Evolutionary conservation across 129 eudicot species (phyloP), one percentile per base, ranked within the genome.

Genomic region (Ambrosia trifida): DNA sequence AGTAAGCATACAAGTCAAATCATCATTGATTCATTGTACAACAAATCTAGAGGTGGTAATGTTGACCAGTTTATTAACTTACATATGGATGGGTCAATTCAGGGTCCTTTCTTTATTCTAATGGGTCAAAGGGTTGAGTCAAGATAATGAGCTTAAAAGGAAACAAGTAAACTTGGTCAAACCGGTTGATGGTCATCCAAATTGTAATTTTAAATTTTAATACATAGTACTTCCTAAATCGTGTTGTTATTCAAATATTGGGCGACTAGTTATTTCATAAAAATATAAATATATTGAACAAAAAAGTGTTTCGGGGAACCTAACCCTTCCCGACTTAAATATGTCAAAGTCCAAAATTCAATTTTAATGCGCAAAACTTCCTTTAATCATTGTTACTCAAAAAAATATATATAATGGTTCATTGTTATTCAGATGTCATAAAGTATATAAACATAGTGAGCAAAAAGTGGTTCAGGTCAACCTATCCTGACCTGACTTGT

Each of bases 1-100:
- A 76, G 99, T 94, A 85, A 82, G 97, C 77, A 65, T 24, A 57
- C 41, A 35, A 62, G 36, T 68, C 63, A 57, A 62, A 5, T 36
- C 36, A 28, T 64, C 52, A 44, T 36, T 40, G 18, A 70, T 20
- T 69, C 36, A 3, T 49, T 63, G 61, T 60, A 35, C 45, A 68
- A 53, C 16, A 69, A 75, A 41, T 19, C 18, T 44, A 31, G 76
- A 72, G 76, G 59, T 72, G 76, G 76, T 7, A 71, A 58, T 44
- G 14, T n/a, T 7, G 9, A 57, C 43, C 56, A 30, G 31, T 72
- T 71, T 5, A 40, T 6, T 40, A 40, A 40, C 44, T 40, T 57
- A 51, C 50, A 3, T 68, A 33, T 68, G 54, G 57, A 56, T 20
- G 47, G 53, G 66, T 35, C 19, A 8, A 53, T 38, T 35, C 65